Conservation (phyloP, 345 rosid species). For the Populus ilicifolia region DNA sequence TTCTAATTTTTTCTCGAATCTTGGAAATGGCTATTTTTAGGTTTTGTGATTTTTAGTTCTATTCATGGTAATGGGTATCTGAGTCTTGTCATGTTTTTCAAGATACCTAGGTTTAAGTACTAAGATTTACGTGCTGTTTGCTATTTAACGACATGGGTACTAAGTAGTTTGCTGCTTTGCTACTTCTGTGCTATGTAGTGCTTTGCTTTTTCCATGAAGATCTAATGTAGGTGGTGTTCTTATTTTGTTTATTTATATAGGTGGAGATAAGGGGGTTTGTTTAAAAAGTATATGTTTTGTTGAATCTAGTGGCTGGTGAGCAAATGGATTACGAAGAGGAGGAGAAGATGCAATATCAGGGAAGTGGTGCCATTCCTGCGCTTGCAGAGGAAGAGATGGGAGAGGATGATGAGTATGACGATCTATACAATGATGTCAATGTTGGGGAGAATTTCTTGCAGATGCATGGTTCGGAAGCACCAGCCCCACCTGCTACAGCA, state of each 20-base stretch:
- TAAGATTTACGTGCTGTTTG: background rate
- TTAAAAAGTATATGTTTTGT: background rate
- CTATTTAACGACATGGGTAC: background rate
- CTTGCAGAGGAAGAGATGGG: constrained; percentile 72
- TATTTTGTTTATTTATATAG: background rate
- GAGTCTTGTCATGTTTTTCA: background rate
- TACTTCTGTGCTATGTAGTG: background rate
- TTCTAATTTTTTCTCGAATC: background rate
- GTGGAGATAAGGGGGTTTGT: background rate
- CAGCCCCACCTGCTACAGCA: constrained; percentile 31
- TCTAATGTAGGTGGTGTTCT: background rate
- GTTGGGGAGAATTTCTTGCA: constrained; percentile 74
- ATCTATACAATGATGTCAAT: constrained; percentile 82
- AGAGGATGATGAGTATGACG: constrained; percentile 83
- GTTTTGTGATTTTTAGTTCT: constrained; percentile 6
- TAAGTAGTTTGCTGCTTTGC: background rate
- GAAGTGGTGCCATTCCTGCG: constrained; percentile 78
- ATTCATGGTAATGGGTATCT: constrained; percentile 1
- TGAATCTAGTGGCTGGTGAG: constrained; percentile 48
- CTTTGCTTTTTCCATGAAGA: background rate
- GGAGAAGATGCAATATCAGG: constrained; percentile 62
- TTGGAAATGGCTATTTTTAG: constrained; percentile 3
- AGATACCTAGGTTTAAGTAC: background rate
- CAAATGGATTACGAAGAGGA: constrained; percentile 47
- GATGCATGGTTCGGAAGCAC: constrained; percentile 50